Percentiles rank a stretch among this genome's conserved stretches.
Conservation (phyloP, 1,284 basidiomycete genomes). For the Moesziomyces sp. region DNA sequence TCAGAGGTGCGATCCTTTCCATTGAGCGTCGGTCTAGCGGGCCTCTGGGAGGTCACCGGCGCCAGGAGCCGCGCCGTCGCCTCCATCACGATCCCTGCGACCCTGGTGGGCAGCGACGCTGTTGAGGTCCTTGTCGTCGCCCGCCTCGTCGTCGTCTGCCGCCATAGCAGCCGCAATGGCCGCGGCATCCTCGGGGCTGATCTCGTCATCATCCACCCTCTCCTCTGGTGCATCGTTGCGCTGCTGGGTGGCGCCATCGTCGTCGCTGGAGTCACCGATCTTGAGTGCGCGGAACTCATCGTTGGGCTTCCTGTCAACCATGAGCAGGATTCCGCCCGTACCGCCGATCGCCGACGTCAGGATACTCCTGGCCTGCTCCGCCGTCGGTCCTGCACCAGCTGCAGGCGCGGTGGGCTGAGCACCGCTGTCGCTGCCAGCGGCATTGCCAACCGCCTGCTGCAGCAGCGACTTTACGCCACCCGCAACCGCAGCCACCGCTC, state of each 20-base stretch:
- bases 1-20: too few relatives aligned
- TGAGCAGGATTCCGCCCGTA: slow-evolving; percentile 63
- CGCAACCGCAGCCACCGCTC: background rate
- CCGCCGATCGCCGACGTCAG: slow-evolving; percentile 56
- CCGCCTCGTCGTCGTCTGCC: slow-evolving; percentile 55
- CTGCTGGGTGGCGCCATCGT: slow-evolving; percentile 18
- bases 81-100: slow-evolving; percentile 15
- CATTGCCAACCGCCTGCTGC: slow-evolving; percentile 39
- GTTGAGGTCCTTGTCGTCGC: slow-evolving; percentile 50
- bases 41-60: slow-evolving; percentile 35
- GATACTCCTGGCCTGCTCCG: slow-evolving; percentile 51
- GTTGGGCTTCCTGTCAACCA: slow-evolving; percentile 55
- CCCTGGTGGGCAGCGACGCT: slow-evolving; percentile 26
- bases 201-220: slow-evolving; percentile 26
- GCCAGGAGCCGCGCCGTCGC: slow-evolving; percentile 8
- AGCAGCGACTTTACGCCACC: slow-evolving; percentile 26
- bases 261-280: slow-evolving; percentile 28
- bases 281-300: slow-evolving; percentile 55
- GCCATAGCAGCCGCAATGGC: slow-evolving; percentile 54
- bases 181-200: slow-evolving; percentile 54
- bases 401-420: slow-evolving; percentile 3
- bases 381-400: slow-evolving; percentile 18
- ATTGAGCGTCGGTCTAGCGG: slow-evolving; percentile 10
- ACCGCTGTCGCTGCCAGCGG: slow-evolving; percentile 16
- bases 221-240: slow-evolving; percentile 2